phyloP scores from a whole-genome alignment of 768 basidiomycete genomes.

The Naematelia encephala region DNA sequence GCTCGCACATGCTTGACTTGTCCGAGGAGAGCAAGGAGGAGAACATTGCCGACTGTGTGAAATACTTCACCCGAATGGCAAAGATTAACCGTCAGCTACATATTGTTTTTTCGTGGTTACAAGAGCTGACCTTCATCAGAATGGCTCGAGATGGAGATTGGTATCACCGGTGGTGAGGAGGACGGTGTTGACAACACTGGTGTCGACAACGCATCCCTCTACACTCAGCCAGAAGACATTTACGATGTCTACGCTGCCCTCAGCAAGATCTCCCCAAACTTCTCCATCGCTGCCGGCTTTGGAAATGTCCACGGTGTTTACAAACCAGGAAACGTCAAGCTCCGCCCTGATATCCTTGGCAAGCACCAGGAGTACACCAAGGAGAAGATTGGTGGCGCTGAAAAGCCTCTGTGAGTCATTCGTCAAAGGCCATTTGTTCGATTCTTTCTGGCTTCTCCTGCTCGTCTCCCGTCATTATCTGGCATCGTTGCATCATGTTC shows the following conservation, averaged over 20 bases:
- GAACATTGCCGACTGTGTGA: constrained; percentile 87
- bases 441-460: background rate
- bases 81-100: constrained; percentile 60
- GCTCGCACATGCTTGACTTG: constrained; percentile 96
- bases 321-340: constrained; percentile 95
- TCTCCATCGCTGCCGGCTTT: constrained; percentile 96
- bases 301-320: constrained; percentile 99
- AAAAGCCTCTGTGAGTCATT: constrained; percentile 76
- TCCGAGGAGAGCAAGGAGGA: constrained; percentile 77
- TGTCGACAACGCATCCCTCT: constrained; percentile 87
- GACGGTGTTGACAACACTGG: constrained; percentile 98
- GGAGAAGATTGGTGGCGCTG: constrained; percentile 60
- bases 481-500: too few relatives aligned
- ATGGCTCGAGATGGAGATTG: constrained; percentile 99
- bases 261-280: constrained; percentile 78
- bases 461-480: background rate
- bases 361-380: constrained; percentile 81
- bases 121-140: constrained; percentile 15
- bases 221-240: constrained; percentile 97
- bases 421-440: background rate
- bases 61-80: constrained; percentile 95
- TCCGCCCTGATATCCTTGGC: constrained; percentile 83
- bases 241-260: constrained; percentile 86
- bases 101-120: background rate
- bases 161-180: constrained; percentile 99